These are phyloP conservation scores for Mortierella sp. DNA, from an alignment of 371 early-diverging fungal species.

Conservation along the genomic window DNA sequence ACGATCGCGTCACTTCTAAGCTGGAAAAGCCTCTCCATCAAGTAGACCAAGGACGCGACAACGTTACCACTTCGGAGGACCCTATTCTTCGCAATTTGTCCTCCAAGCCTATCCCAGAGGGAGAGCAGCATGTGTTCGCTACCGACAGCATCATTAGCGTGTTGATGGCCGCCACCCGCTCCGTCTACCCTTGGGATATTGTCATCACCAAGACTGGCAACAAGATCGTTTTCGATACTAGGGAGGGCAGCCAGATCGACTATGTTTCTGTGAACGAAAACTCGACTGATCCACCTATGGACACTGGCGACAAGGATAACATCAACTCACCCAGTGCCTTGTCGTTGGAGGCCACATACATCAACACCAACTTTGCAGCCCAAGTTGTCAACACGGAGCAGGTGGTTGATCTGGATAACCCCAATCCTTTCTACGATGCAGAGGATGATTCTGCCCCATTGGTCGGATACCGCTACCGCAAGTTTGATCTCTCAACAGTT, in stretches of 20 bases:
- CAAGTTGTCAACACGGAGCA: slow-evolving; percentile 79
- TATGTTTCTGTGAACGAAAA: slow-evolving; percentile 95
- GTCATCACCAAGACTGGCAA: slow-evolving; percentile 89
- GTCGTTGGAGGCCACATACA: slow-evolving; percentile 89
- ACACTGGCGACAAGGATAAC: slow-evolving; percentile 84
- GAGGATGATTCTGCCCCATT: slow-evolving; percentile 67
- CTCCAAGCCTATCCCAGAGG: slow-evolving; percentile 68
- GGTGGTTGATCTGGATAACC: slow-evolving; percentile 65
- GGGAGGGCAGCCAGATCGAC: slow-evolving; percentile 83
- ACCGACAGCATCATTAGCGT: slow-evolving; percentile 91
- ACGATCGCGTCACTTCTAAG: slow-evolving; percentile 88
- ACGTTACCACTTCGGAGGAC: slow-evolving; percentile 86
- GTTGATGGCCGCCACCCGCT: slow-evolving; percentile 92
- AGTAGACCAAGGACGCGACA: slow-evolving; percentile 76
- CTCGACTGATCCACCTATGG: slow-evolving; percentile 90
- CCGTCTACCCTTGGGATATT: slow-evolving; percentile 96
- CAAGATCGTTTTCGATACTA: slow-evolving; percentile 92
- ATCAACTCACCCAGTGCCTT: slow-evolving; percentile 90
- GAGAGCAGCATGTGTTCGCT: slow-evolving; percentile 84
- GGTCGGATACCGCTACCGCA: slow-evolving; percentile 91
- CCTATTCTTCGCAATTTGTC: slow-evolving; percentile 72
- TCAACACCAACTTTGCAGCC: slow-evolving; percentile 87
- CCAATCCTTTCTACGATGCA: slow-evolving; percentile 81
- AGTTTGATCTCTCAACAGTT: slow-evolving; percentile 69
- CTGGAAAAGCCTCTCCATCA: slow-evolving; percentile 79